Percentiles rank a stretch among this genome's conserved stretches.
Evolutionary conservation across 2,329 filamentous ascomycete species (phyloP).

Genomic region (Leptographium wingfieldii): DNA sequence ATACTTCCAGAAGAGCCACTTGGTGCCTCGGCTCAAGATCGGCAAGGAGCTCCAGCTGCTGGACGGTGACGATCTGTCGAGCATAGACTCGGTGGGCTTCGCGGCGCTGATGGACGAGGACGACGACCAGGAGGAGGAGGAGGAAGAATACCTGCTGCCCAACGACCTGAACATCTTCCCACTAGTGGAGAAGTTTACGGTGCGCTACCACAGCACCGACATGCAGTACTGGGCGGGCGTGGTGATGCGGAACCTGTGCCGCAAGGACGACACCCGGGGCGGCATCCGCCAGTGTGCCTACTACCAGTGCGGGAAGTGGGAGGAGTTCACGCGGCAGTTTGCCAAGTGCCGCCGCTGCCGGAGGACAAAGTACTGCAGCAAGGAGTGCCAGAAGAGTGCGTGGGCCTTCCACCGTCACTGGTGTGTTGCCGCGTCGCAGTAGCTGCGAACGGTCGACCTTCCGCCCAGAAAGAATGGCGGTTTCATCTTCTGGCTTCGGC

Average conservation of each 20-base stretch:
- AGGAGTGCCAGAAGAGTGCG: conserved; percentile 97
- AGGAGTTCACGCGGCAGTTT: conserved; percentile 91
- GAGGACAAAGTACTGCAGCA: conserved; percentile 98
- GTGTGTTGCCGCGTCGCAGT: conserved; percentile 67
- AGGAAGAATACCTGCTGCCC: conserved; percentile 84
- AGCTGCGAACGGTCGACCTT: conserved; percentile 2
- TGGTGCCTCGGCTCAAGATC: conserved; percentile 86
- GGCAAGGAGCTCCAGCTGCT: conserved; percentile 71
- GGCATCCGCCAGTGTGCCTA: conserved; percentile 96
- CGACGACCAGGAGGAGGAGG: conserved; percentile 54
- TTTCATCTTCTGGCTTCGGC: neutral
- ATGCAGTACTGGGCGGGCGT: conserved; percentile 99
- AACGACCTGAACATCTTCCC: conserved; percentile 99
- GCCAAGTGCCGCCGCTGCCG: conserved; percentile 94
- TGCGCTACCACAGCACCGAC: conserved; percentile 84
- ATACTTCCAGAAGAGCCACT: conserved; percentile 90
- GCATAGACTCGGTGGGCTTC: conserved; percentile 20
- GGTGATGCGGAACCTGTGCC: conserved; percentile 96
- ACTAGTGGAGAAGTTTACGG: conserved; percentile 94
- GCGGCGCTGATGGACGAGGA: conserved; percentile 16
- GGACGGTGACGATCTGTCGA: conserved; percentile 48
- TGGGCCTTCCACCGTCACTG: conserved; percentile 98
- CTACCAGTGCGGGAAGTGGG: conserved; percentile 97
- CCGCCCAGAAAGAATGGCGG: neutral
- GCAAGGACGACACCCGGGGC: conserved; percentile 88